A percentile compares a stretch with the other conserved stretches of the same genome.
phyloP scores from a whole-genome alignment of 768 basidiomycete species.

The Kwoniella mangroviensis region DNA sequence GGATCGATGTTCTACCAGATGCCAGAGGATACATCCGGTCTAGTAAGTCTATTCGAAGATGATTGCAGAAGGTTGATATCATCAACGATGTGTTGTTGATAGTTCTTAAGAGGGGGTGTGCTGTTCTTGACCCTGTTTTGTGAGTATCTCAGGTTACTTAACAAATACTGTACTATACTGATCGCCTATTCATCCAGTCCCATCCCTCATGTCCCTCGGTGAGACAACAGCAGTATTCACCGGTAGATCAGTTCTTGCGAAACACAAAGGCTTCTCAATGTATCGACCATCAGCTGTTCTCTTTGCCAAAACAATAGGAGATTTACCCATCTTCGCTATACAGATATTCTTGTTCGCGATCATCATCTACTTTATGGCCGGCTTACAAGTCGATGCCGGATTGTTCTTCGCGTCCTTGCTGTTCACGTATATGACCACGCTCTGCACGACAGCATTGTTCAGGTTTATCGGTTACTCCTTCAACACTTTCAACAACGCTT shows the following conservation, averaged over 20 bases:
- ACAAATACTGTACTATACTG: background rate
- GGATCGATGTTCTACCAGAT: slow-evolving; percentile 71
- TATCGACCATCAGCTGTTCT: slow-evolving; percentile 58
- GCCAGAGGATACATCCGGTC: slow-evolving; percentile 65
- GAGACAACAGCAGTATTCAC: slow-evolving; percentile 54
- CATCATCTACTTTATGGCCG: slow-evolving; percentile 54
- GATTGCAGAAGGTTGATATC: background rate
- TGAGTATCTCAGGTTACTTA: background rate
- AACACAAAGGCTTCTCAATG: slow-evolving; percentile 54
- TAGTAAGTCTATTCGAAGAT: slow-evolving; percentile 28
- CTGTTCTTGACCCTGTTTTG: slow-evolving; percentile 71
- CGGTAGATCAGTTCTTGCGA: slow-evolving; percentile 52
- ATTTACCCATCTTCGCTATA: slow-evolving; percentile 58
- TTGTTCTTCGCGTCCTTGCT: slow-evolving; percentile 46
- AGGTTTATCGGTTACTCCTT: slow-evolving; percentile 50
- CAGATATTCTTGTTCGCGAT: slow-evolving; percentile 52
- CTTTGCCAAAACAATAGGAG: slow-evolving; percentile 59
- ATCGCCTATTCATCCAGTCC: slow-evolving; percentile 6
- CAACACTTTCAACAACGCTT: slow-evolving; percentile 52
- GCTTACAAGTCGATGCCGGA: slow-evolving; percentile 33
- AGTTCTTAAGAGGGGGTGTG: slow-evolving; percentile 75
- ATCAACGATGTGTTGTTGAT: background rate
- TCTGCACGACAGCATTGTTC: slow-evolving; percentile 48
- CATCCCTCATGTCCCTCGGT: slow-evolving; percentile 34
- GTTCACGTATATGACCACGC: slow-evolving; percentile 36